Percentiles rank a stretch among this genome's conserved stretches.
phyloP scores from a whole-genome alignment of 805 yeast genomes.

The Starmera pachycereana region DNA sequence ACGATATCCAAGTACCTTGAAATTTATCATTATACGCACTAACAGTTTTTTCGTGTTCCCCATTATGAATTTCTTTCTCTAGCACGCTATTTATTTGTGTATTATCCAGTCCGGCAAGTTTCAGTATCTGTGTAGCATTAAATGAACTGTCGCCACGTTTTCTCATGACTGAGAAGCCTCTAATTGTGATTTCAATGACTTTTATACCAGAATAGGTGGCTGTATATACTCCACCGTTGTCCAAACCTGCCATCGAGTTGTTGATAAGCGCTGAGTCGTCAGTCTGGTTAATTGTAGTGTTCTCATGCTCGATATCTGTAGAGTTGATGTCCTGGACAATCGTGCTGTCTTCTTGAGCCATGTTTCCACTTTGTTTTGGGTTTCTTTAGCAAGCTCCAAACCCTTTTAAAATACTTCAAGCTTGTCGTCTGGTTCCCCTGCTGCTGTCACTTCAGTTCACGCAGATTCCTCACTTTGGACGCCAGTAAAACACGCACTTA shows the following conservation, averaged over 20 bases:
- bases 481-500: too few species aligned
- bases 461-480: too few species aligned
- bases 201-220: conserved; percentile 76
- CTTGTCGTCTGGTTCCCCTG: too few species aligned
- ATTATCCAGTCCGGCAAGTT: conserved; percentile 69
- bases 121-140: conserved; percentile 72
- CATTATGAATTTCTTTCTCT: conserved; percentile 63
- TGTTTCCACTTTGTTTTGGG: too few species aligned
- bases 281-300: not conserved
- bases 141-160: conserved; percentile 71
- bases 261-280: not conserved
- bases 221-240: conserved; percentile 30
- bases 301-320: not conserved
- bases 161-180: conserved; percentile 68
- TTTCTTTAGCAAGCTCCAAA: too few species aligned
- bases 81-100: conserved; percentile 66
- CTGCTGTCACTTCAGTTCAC: too few species aligned
- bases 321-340: not conserved
- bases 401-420: too few species aligned
- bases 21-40: conserved; percentile 72
- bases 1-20: conserved; percentile 83
- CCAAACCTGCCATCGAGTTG: too few species aligned
- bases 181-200: conserved; percentile 65
- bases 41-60: conserved; percentile 65
- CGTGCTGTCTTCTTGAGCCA: not conserved